Conservation (phyloP, 1,139 yeast species). For the Nakaseomyces delphensis region DNA sequence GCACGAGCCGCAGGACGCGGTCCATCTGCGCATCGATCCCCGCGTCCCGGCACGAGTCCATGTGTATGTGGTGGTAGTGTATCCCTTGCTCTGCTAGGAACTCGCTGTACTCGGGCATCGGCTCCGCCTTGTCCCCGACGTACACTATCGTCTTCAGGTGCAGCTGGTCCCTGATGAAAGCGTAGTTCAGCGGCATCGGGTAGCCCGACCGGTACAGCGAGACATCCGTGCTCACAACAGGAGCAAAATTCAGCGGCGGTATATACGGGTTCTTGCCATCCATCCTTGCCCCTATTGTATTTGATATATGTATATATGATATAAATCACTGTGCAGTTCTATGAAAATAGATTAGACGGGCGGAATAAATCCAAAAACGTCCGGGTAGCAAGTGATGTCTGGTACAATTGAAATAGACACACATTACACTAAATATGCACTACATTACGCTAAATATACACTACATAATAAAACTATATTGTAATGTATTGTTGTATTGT, state of each 20-base stretch:
- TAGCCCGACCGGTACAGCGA: constrained; percentile 87
- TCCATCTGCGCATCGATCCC: constrained; percentile 52
- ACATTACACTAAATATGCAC: too few species aligned
- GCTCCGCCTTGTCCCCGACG: constrained; percentile 66
- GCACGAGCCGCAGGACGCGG: constrained; percentile 52
- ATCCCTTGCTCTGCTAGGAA: constrained; percentile 47
- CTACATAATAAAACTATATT: too few species aligned
- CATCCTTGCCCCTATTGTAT: too few species aligned
- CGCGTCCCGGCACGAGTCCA: constrained; percentile 71
- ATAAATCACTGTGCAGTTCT: too few species aligned
- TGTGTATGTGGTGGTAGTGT: constrained; percentile 49
- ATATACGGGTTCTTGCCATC: constrained; percentile 36
- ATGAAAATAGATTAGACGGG: too few species aligned
- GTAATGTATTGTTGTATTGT: too few species aligned
- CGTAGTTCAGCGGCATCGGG: constrained; percentile 79
- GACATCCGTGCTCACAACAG: constrained; percentile 56
- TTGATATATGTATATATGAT: too few species aligned
- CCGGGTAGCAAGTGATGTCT: too few species aligned
- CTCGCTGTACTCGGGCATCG: constrained; percentile 56
- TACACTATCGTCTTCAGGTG: constrained; percentile 72
- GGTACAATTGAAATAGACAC: too few species aligned
- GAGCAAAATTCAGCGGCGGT: constrained; percentile 86
- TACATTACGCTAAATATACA: too few species aligned
- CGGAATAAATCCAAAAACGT: too few species aligned
- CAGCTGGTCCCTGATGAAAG: constrained; percentile 57